A percentile compares a stretch with the other conserved stretches of the same genome.
These are phyloP conservation scores for Chamaenerion angustifolium DNA, from an alignment of 345 rosid genomes.

Conservation along the genomic window DNA sequence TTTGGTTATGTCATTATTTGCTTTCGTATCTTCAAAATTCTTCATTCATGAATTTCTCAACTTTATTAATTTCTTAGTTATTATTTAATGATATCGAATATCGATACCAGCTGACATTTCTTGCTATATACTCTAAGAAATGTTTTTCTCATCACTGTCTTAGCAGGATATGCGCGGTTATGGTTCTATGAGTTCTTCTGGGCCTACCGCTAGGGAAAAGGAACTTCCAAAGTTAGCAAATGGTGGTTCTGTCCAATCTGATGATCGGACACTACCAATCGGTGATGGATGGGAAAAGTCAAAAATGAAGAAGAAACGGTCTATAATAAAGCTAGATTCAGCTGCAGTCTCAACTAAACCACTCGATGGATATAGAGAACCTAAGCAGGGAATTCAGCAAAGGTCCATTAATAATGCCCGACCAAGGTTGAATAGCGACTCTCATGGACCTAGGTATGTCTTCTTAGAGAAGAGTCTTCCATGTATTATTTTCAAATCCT, in stretches of 20 bases:
- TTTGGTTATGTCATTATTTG: no score
- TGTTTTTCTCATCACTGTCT: constrained; percentile 19
- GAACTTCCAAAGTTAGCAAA: constrained; percentile 48
- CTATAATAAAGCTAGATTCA: constrained; percentile 65
- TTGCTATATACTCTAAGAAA: constrained; percentile 7
- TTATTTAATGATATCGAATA: not conserved
- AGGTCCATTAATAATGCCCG: constrained; percentile 42
- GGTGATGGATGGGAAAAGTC: constrained; percentile 92
- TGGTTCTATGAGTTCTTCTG: constrained; percentile 46
- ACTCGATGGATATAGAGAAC: constrained; percentile 54
- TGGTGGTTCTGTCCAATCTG: constrained; percentile 45
- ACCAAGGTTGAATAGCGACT: constrained; percentile 53
- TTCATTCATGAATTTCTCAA: no score
- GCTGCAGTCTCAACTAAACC: constrained; percentile 39
- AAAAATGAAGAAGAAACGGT: constrained; percentile 83
- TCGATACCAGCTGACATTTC: constrained; percentile 2
- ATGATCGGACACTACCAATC: constrained; percentile 56
- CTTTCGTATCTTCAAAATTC: no score
- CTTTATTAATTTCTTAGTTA: no score
- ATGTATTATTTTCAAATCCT: constrained; percentile 7
- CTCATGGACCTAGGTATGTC: constrained; percentile 60
- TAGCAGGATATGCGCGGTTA: constrained; percentile 62
- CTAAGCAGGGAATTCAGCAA: constrained; percentile 60
- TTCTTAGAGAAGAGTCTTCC: not conserved
- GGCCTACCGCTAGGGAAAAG: constrained; percentile 59